A percentile compares a stretch with the other conserved stretches of the same genome.
These are phyloP conservation scores for Jatropha multifida DNA, from an alignment of 441 rosid species.

Conservation along the genomic window DNA sequence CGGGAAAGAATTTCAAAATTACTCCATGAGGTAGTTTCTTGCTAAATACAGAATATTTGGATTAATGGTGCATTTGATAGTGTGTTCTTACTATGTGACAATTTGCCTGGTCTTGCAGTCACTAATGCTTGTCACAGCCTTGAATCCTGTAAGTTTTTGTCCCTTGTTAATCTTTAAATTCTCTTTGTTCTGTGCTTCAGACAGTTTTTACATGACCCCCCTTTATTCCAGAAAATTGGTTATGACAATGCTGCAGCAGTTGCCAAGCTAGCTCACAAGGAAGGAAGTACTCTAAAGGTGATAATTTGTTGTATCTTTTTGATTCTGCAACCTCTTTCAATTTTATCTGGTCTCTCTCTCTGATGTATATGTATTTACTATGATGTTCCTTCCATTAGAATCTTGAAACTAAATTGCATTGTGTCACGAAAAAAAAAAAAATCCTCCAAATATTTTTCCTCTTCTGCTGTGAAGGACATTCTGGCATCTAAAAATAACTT, in stretches of 20 bases:
- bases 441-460: too few species aligned
- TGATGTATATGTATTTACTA: background rate
- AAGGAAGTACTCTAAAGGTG: slow-evolving; percentile 88
- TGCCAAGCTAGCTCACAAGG: slow-evolving; percentile 97
- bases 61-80: slow-evolving; percentile 8
- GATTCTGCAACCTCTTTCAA: slow-evolving; percentile 1
- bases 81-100: slow-evolving; percentile 20
- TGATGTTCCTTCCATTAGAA: background rate
- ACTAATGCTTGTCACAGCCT: slow-evolving; percentile 93
- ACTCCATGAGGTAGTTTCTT: slow-evolving; percentile 72
- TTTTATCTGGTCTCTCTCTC: background rate
- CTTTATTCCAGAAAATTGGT: slow-evolving; percentile 74
- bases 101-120: slow-evolving; percentile 56
- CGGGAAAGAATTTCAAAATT: slow-evolving; percentile 82
- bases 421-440: background rate
- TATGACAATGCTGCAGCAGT: slow-evolving; percentile 98
- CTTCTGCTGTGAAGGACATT: background rate
- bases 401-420: background rate
- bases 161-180: slow-evolving; percentile 10
- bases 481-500: background rate
- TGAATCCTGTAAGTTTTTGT: slow-evolving; percentile 80
- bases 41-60: slow-evolving; percentile 6
- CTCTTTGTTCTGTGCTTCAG: background rate
- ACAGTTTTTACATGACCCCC: slow-evolving; percentile 5
- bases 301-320: slow-evolving; percentile 21